A percentile compares a stretch with the other conserved stretches of the same genome.
Conservation (phyloP, 2,329 filamentous ascomycete genomes). For the Amesomyces nigricolor region DNA sequence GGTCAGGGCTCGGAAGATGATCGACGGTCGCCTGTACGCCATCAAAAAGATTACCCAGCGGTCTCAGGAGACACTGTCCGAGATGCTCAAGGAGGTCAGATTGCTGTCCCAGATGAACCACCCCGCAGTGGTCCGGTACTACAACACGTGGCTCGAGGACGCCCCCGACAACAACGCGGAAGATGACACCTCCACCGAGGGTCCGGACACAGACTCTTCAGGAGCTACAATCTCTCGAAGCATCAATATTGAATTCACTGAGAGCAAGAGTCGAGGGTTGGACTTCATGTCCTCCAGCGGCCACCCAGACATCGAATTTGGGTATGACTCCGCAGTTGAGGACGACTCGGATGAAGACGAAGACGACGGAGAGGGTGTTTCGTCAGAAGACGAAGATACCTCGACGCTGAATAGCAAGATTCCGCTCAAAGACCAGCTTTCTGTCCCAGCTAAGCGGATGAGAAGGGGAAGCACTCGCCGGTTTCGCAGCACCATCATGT, state of each 20-base stretch:
- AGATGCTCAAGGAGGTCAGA: conserved; percentile 79
- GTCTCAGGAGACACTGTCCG: conserved; percentile 70
- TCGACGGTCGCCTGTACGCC: conserved; percentile 89
- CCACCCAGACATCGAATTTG: conserved; percentile 69
- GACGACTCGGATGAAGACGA: conserved; percentile 36
- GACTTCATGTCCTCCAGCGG: conserved; percentile 91
- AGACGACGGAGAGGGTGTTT: conserved; percentile 39
- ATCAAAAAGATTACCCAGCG: conserved; percentile 93
- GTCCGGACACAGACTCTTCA: conserved; percentile 31
- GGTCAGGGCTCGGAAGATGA: conserved; percentile 88
- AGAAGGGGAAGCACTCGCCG: conserved; percentile 35
- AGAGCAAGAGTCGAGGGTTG: conserved; percentile 67
- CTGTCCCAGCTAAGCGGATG: conserved; percentile 12
- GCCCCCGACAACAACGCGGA: conserved; percentile 48
- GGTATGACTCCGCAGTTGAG: conserved; percentile 35
- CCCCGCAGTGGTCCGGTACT: conserved; percentile 81
- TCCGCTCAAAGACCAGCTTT: conserved; percentile 19
- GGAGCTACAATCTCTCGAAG: conserved; percentile 37
- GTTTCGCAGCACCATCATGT: conserved; percentile 65
- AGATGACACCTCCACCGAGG: conserved; percentile 50
- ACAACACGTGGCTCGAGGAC: conserved; percentile 90
- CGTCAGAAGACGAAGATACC: conserved; percentile 34
- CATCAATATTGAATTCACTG: conserved; percentile 53
- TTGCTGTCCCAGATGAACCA: conserved; percentile 90
- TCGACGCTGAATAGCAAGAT: conserved; percentile 36